These are phyloP conservation scores for Cadophora malorum DNA, from an alignment of 2,329 filamentous ascomycete species.

Conservation along the genomic window DNA sequence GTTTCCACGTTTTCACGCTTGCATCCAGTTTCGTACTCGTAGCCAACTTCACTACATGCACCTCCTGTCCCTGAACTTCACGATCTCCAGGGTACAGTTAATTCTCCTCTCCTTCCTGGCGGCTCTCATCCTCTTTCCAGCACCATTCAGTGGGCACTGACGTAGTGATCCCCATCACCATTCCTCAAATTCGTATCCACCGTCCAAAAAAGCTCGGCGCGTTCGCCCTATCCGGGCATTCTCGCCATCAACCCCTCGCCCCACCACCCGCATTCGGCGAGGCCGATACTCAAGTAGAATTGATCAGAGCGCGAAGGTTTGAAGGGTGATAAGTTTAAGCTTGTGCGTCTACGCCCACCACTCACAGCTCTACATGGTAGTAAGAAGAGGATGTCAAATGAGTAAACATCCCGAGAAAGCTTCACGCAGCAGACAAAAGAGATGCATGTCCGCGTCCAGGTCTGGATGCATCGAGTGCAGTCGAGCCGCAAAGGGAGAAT, in stretches of 20 bases:
- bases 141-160: neutral
- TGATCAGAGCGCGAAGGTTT: neutral
- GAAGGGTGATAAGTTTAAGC: neutral
- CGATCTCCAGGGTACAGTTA: neutral
- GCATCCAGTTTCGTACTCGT: neutral
- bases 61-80: neutral
- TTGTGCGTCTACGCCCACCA: neutral
- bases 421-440: too few relatives aligned
- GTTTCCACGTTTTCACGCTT: neutral
- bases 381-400: too few relatives aligned
- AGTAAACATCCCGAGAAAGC: too few relatives aligned
- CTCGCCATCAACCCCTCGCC: neutral
- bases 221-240: neutral
- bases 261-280: slow-evolving; percentile 5
- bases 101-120: neutral
- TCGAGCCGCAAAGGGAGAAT: neutral
- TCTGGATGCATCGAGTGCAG: neutral
- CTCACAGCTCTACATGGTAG: neutral
- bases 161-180: slow-evolving; percentile 5
- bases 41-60: neutral
- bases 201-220: neutral
- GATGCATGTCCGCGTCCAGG: too few relatives aligned
- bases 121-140: neutral
- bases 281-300: neutral
- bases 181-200: neutral